Base-by-base conservation (phyloP, 2,329 filamentous ascomycete species). In the Fusarium denticulatum region DNA sequence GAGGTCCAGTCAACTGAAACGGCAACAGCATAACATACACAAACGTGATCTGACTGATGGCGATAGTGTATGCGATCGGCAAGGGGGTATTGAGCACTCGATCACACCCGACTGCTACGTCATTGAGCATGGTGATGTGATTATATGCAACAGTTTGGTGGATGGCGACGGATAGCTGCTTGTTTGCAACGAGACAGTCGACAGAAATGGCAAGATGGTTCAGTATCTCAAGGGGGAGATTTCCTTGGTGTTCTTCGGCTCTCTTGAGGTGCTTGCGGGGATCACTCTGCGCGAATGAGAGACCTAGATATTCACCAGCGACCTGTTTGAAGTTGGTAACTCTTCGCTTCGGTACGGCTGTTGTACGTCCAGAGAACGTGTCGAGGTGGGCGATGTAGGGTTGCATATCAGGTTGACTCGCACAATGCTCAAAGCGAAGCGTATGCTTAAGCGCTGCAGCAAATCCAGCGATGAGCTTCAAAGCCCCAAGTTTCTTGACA, bases 1-100 rank as follows among this genome's bases (percentile, higher is more conserved):
- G 88, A 7, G 83, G 80, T 0, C 81, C 79, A 76, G 89, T 89
- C 12, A 97, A 88, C 82, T 96, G 94, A 86, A 96, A 96, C 6
- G 94, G 94, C 4, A 97, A 87, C 30, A 94, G 87, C 75, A 94
- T 83, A 56, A 96, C 90, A 82, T 96, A 97, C 53, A 95, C 88
- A 90, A 93, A 95, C 34, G 94, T 94, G 78, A 96, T 96, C 80
- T 96, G 94, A 30, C 91, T 91, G 80, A 96, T 95, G 76, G 93
- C 90, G 76, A 97, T 96, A 71, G 89, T 90, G 85, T 96, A 96
- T 52, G 94, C 94, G 60, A 94, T 88, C 3, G 94, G 94, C 0
- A 97, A 87, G 3, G 94, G 94, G 0, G 94, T 96, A 80, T 92
- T 93, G 30, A 96, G 88, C 18, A 97, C 91, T 67, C 94, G 92